Conservation (phyloP, 495 filamentous ascomycete species). For the Aspergillus biplanus region DNA sequence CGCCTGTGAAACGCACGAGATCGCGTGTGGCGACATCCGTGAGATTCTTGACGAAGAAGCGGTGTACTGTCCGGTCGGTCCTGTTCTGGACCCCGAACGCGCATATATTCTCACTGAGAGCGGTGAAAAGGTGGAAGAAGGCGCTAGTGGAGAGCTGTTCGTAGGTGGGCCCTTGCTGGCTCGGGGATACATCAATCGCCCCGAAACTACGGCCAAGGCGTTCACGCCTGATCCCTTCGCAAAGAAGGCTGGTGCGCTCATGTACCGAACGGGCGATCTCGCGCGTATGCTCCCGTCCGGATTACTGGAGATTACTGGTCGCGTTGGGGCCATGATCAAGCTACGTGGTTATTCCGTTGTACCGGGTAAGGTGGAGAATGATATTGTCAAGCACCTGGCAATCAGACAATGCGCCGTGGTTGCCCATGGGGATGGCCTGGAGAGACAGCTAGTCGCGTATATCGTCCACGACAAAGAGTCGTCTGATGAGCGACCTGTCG, state of each 20-base stretch:
- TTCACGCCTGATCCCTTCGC: conserved; percentile 70
- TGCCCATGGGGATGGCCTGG: conserved; percentile 66
- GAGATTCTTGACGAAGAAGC: conserved; percentile 59
- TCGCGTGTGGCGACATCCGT: conserved; percentile 70
- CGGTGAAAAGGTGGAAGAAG: conserved; percentile 59
- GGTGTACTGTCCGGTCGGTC: conserved; percentile 64
- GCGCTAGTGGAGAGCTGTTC: conserved; percentile 78
- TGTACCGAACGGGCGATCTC: conserved; percentile 88
- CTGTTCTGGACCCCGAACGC: conserved; percentile 58
- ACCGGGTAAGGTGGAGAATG: conserved; percentile 75
- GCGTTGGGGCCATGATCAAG: conserved; percentile 79
- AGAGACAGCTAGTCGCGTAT: conserved; percentile 69
- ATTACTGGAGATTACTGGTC: conserved; percentile 78
- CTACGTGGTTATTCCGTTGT: conserved; percentile 80
- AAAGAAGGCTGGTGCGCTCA: conserved; percentile 46
- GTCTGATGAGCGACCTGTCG: conserved; percentile 51
- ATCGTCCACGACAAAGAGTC: conserved; percentile 61
- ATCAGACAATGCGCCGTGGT: conserved; percentile 62
- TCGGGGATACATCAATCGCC: conserved; percentile 78
- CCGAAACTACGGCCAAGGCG: conserved; percentile 70
- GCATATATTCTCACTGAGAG: conserved; percentile 64
- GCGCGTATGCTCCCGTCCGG: conserved; percentile 70
- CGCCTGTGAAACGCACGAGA: conserved; percentile 73
- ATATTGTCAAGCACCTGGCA: conserved; percentile 61
- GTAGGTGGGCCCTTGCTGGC: conserved; percentile 82